phyloP scores from a whole-genome alignment of 768 basidiomycete species.

The Mycena amicta region DNA sequence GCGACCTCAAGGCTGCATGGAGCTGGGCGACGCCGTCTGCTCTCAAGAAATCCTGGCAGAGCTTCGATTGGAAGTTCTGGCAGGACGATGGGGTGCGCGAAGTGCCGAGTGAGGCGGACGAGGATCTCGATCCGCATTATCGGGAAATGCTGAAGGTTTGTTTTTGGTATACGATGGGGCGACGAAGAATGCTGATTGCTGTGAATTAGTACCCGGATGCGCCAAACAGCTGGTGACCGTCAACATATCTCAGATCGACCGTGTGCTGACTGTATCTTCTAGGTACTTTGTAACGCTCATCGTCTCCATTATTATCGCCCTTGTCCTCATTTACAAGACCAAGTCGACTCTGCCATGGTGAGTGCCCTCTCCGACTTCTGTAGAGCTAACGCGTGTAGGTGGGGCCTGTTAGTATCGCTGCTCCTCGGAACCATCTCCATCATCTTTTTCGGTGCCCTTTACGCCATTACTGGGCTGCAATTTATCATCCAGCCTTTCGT shows the following conservation, averaged over 20 bases:
- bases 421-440: conserved; percentile 47
- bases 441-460: conserved; percentile 48
- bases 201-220: conserved; percentile 53
- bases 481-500: conserved; percentile 53
- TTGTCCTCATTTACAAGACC: conserved; percentile 48
- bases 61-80: conserved; percentile 48
- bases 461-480: conserved; percentile 47
- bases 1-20: conserved; percentile 47
- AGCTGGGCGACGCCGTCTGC: conserved; percentile 43
- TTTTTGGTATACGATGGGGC: not conserved
- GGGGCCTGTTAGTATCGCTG: conserved; percentile 49
- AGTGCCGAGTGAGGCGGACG: conserved; percentile 26
- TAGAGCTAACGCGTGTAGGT: no score
- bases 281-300: conserved; percentile 40
- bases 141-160: conserved; percentile 47
- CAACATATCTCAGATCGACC: no score
- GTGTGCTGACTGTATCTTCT: no score
- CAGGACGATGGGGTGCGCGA: conserved; percentile 41
- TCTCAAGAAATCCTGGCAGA: conserved; percentile 34
- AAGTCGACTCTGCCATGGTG: conserved; percentile 53
- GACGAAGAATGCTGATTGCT: not conserved
- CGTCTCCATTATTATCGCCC: conserved; percentile 43
- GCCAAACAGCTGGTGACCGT: conserved; percentile 59
- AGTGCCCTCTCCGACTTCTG: no score
- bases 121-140: conserved; percentile 50